Percentiles rank a stretch among this genome's conserved stretches.
Conservation (phyloP, 768 basidiomycete genomes). For the Russula ochroleuca region DNA sequence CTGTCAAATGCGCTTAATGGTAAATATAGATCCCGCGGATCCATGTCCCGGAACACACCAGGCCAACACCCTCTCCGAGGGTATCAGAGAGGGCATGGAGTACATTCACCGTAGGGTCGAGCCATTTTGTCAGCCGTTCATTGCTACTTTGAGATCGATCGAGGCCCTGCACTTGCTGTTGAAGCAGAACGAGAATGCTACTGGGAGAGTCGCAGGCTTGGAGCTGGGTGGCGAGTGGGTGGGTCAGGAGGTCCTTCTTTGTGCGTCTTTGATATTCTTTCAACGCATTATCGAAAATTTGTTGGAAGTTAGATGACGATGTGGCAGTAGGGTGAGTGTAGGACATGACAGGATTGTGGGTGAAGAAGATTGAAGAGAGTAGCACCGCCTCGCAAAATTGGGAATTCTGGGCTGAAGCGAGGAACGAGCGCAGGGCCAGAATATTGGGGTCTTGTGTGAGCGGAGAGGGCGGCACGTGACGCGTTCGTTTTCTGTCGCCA, state of each 20-base stretch:
- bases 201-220: background rate
- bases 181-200: background rate
- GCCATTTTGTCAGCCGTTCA: background rate
- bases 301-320: background rate
- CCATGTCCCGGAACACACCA: background rate
- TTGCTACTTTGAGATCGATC: background rate
- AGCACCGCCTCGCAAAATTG: background rate
- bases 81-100: too few species aligned
- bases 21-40: too few species aligned
- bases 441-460: too few species aligned
- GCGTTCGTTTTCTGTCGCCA: too few species aligned
- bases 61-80: background rate
- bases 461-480: too few species aligned
- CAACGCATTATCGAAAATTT: background rate
- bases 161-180: background rate
- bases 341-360: background rate
- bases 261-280: background rate
- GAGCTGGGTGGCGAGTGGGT: background rate
- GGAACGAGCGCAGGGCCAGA: too few species aligned
- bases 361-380: too few species aligned
- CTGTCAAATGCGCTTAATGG: background rate
- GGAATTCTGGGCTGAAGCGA: too few species aligned
- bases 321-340: background rate
- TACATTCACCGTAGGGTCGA: background rate
- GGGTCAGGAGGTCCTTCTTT: background rate